Percentiles rank a stretch among this genome's conserved stretches.
These are phyloP conservation scores for Ceratobasidium papillatum DNA, from an alignment of 1,284 basidiomycete genomes.

Conservation along the genomic window DNA sequence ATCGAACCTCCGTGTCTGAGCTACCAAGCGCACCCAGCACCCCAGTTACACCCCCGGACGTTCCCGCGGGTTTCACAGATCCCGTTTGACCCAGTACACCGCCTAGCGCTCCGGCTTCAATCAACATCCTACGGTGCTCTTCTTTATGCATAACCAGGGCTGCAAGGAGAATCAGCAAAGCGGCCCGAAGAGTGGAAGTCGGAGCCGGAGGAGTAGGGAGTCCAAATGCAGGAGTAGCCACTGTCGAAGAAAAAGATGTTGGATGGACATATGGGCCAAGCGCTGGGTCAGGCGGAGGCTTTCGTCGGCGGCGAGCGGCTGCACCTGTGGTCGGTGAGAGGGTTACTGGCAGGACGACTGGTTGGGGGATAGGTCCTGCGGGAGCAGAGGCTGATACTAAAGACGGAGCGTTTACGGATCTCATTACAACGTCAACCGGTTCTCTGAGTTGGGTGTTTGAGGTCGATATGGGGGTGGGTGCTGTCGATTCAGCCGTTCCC, in stretches of 20 bases:
- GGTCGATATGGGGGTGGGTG: neutral
- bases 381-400: neutral
- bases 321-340: neutral
- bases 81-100: neutral
- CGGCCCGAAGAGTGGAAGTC: constrained; percentile 14
- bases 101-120: constrained; percentile 8
- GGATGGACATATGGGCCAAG: constrained; percentile 21
- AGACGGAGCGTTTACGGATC: neutral
- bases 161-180: constrained; percentile 19
- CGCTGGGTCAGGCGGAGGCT: constrained; percentile 34
- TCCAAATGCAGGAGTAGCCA: neutral
- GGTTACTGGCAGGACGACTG: neutral
- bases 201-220: constrained; percentile 13
- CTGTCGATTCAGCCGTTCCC: neutral
- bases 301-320: constrained; percentile 15
- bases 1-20: constrained; percentile 12
- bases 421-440: constrained; percentile 16
- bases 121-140: constrained; percentile 4
- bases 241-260: neutral
- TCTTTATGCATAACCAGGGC: constrained; percentile 24
- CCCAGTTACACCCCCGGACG: constrained; percentile 11
- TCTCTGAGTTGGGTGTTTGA: neutral
- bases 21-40: constrained; percentile 26
- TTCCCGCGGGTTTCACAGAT: neutral
- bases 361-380: neutral